Evolutionary conservation across 2,329 filamentous ascomycete genomes (phyloP), one percentile per base, ranked within the genome.

Genomic region (Penicillium sp.): DNA sequence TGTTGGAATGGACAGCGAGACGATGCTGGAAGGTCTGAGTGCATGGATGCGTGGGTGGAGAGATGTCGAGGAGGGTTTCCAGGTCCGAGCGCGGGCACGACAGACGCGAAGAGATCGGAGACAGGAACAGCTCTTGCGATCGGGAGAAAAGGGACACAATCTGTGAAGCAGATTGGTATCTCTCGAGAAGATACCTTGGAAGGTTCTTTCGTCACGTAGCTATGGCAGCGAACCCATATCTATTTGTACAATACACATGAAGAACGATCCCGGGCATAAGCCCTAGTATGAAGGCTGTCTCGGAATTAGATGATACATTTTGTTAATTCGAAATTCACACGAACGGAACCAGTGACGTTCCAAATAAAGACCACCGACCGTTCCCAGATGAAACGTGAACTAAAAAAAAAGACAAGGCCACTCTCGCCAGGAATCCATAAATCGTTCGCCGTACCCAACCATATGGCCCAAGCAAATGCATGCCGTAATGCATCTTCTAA

Each of bases 81-180:
- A 61, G 35, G 61, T 65, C 31, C 61, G 87, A 82, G 65, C 86
- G 85, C 80, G 87, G 43, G 83, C 85, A 58, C 84, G 90, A 61
- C 83, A 85, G 69, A 79, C 88, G 62, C 85, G 67, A 57, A 69
- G 71, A 55, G 67, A 73, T 34, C 63, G 55, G 48, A 69, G 67
- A 54, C 65, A 55, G 47, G 59, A 25, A 37, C 39, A 54, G 38
- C 42, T 54, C 28, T 20, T 38, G 5, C 20, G 41, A 17, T 7
- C 39, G 2, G 28, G n/a, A 10, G 39, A 54, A 25, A 54, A 42
- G 51, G n/a, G 10, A 8, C 6, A 28, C 25, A 31, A 5, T 14
- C 17, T 31, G 15, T 12, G 5, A 14, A n/a, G 25, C 22, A 11
- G 22, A n/a, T 7, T 14, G 22, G 15, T 2, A 47, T 31, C 10